Conservation (phyloP, 441 rosid species). For the Euphorbia celastroides region DNA sequence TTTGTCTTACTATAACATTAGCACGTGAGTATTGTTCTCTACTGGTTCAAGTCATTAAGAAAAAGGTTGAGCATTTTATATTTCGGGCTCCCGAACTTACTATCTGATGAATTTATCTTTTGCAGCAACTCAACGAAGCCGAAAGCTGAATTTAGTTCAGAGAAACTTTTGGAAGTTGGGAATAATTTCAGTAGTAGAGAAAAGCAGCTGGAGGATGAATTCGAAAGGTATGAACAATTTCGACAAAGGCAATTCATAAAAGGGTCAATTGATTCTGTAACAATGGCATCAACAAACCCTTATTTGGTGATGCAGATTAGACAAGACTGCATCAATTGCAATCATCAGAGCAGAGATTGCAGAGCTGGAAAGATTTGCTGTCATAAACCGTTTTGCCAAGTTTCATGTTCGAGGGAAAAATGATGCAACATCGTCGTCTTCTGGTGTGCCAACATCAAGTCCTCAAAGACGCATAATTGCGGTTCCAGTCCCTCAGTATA, state of each 20-base stretch:
- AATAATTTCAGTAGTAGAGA: conserved; percentile 49
- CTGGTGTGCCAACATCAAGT: conserved; percentile 29
- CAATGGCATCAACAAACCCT: no score
- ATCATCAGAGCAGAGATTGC: conserved; percentile 68
- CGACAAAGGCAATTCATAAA: no score
- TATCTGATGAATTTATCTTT: no score
- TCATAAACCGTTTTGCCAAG: conserved; percentile 85
- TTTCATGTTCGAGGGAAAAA: conserved; percentile 54
- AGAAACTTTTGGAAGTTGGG: conserved; percentile 26
- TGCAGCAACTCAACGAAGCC: conserved; percentile 39
- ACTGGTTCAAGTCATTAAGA: neutral
- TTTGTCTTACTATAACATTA: conserved; percentile 24
- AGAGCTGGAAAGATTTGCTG: conserved; percentile 70
- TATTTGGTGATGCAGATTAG: conserved; percentile 48
- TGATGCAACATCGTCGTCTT: conserved; percentile 20
- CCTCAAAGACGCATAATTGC: conserved; percentile 66
- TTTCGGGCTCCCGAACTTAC: no score
- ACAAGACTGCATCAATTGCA: conserved; percentile 48
- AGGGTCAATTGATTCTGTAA: no score
- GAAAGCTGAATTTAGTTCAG: conserved; percentile 33
- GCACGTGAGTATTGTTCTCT: conserved; percentile 39
- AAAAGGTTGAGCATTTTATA: no score
- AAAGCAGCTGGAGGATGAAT: conserved; percentile 49
- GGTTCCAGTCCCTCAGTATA: conserved; percentile 59
- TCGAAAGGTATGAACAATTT: conserved; percentile 40